A percentile compares a stretch with the other conserved stretches of the same genome.
Conservation (phyloP, 192 early-diverging fungal species). For the Coemansia umbellata region DNA sequence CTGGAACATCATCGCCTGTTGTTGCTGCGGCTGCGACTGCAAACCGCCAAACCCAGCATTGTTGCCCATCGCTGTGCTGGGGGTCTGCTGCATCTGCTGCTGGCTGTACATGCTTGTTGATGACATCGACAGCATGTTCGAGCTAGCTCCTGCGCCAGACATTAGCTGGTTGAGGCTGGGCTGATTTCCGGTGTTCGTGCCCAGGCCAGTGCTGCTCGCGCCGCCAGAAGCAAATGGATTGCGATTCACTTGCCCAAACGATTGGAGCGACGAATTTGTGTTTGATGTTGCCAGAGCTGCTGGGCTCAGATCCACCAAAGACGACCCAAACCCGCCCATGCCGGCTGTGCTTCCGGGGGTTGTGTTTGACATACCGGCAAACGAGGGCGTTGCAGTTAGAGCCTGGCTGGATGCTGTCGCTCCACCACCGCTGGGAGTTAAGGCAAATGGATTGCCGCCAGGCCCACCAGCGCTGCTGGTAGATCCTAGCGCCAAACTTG, state of each 20-base stretch:
- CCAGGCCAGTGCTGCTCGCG: neutral
- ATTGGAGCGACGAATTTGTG: conserved; percentile 14
- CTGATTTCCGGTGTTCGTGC: conserved; percentile 2
- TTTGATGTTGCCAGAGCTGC: conserved; percentile 23
- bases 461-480: conserved; percentile 4
- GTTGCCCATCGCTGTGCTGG: conserved; percentile 4
- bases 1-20: conserved; percentile 11
- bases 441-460: conserved; percentile 29
- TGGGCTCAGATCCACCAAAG: conserved; percentile 38
- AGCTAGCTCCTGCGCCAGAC: conserved; percentile 5
- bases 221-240: conserved; percentile 43
- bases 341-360: conserved; percentile 6
- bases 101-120: conserved; percentile 15
- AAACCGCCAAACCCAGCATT: conserved; percentile 3
- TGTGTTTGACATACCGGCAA: conserved; percentile 6
- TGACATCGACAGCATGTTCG: conserved; percentile 8
- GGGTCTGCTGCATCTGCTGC: conserved; percentile 13
- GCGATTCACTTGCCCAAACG: conserved; percentile 46
- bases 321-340: conserved; percentile 6
- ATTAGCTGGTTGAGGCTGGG: conserved; percentile 49
- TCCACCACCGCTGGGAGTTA: too few relatives aligned
- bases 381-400: conserved; percentile 2
- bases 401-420: conserved; percentile 4
- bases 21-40: conserved; percentile 17
- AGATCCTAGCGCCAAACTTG: conserved; percentile 49